These are phyloP conservation scores for Borovskyia barvae DNA, from an alignment of 208 protist species.

Conservation along the genomic window DNA sequence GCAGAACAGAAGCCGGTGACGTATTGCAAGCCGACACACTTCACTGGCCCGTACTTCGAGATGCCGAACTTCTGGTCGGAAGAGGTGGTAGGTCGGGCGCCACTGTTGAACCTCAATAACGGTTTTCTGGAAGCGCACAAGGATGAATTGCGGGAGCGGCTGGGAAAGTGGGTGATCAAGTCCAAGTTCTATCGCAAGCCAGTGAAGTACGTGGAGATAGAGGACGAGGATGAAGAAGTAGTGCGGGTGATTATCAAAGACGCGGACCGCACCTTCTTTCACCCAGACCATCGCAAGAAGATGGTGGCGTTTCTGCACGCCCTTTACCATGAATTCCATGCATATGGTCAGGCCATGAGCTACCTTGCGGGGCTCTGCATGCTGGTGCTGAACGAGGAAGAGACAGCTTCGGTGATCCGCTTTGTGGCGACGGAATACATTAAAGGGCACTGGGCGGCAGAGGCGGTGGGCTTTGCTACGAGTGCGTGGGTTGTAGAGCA, in stretches of 20 bases:
- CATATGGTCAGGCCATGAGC: slow-evolving; percentile 90
- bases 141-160: slow-evolving; percentile 47
- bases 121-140: slow-evolving; percentile 72
- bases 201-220: slow-evolving; percentile 73
- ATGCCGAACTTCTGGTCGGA: slow-evolving; percentile 81
- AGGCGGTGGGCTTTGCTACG: slow-evolving; percentile 87
- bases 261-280: slow-evolving; percentile 84
- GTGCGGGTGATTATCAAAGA: slow-evolving; percentile 92
- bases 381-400: slow-evolving; percentile 76
- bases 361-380: slow-evolving; percentile 88
- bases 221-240: slow-evolving; percentile 81
- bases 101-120: slow-evolving; percentile 82
- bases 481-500: slow-evolving; percentile 87
- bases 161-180: slow-evolving; percentile 69
- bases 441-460: slow-evolving; percentile 83
- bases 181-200: slow-evolving; percentile 63
- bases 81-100: slow-evolving; percentile 67
- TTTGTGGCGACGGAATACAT: slow-evolving; percentile 81
- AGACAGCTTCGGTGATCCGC: slow-evolving; percentile 75
- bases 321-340: slow-evolving; percentile 81
- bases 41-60: slow-evolving; percentile 77
- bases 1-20: slow-evolving; percentile 25
- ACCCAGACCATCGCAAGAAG: slow-evolving; percentile 67
- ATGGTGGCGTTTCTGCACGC: slow-evolving; percentile 77
- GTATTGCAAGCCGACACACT: slow-evolving; percentile 69